Evolutionary conservation across 129 eudicot species (phyloP).

Genomic region (Pulicaria dysenterica): DNA sequence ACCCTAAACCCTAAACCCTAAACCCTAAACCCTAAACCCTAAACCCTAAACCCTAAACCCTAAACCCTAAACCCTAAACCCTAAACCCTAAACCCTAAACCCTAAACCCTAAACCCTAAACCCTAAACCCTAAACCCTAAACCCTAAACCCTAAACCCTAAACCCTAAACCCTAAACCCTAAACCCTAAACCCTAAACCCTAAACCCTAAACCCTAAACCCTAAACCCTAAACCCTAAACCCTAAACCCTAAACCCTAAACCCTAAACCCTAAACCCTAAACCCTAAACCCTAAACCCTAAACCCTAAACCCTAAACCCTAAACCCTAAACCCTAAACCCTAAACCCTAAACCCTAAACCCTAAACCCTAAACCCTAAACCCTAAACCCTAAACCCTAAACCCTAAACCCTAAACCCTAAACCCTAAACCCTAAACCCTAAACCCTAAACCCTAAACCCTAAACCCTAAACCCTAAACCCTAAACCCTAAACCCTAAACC

Average conservation of each 20-base stretch:
- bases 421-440: not conserved
- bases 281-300: conserved; percentile 4
- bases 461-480: conserved; percentile 15
- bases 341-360: conserved; percentile 4
- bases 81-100: conserved; percentile 11
- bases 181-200: not conserved
- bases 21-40: conserved; percentile 11
- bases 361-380: conserved; percentile 2
- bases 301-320: conserved; percentile 7
- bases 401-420: conserved; percentile 13
- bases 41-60: conserved; percentile 13
- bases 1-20: conserved; percentile 14
- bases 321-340: conserved; percentile 1
- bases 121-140: conserved; percentile 5
- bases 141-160: conserved; percentile 3
- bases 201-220: not conserved
- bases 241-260: conserved; percentile 9
- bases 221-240: conserved; percentile 8
- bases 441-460: conserved; percentile 9
- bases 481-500: conserved; percentile 9
- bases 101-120: conserved; percentile 12
- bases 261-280: conserved; percentile 11
- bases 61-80: too few species aligned
- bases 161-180: not conserved
- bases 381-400: not conserved